These are phyloP conservation scores for Tetrapisispora arboricola DNA, from an alignment of 805 yeast genomes.

Conservation along the genomic window DNA sequence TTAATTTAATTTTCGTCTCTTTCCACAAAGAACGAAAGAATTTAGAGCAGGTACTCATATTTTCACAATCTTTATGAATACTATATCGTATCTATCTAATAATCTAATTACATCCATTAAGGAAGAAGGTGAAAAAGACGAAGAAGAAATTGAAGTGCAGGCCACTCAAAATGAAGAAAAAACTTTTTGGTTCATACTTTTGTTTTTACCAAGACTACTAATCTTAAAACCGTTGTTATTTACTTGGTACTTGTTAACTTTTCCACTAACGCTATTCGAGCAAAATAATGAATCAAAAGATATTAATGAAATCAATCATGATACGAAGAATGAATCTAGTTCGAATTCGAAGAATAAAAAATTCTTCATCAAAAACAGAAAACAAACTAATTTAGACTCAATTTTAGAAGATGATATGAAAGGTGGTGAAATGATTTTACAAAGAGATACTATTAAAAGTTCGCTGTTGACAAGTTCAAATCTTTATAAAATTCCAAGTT, in stretches of 20 bases:
- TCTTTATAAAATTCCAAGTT: not conserved
- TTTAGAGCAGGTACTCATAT: no score
- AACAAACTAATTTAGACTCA: not conserved
- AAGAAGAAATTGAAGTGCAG: slow-evolving; percentile 1
- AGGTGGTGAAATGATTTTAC: slow-evolving; percentile 24
- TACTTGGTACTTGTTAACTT: slow-evolving; percentile 42
- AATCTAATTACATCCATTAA: slow-evolving; percentile 6
- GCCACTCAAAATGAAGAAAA: not conserved
- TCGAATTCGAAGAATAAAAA: not conserved
- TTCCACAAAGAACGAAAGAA: no score
- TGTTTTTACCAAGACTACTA: slow-evolving; percentile 41
- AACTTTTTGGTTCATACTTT: slow-evolving; percentile 22
- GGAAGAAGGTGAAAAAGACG: slow-evolving; percentile 2
- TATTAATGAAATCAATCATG: not conserved
- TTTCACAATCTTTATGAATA: no score
- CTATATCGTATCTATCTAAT: slow-evolving; percentile 24
- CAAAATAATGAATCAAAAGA: slow-evolving; percentile 1
- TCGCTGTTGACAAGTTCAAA: slow-evolving; percentile 15
- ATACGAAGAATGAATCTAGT: no score
- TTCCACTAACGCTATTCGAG: slow-evolving; percentile 42
- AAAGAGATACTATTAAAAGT: slow-evolving; percentile 26
- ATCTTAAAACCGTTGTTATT: slow-evolving; percentile 43
- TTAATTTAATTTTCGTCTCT: no score
- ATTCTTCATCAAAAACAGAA: not conserved
- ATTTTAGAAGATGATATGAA: slow-evolving; percentile 22